A percentile compares a stretch with the other conserved stretches of the same genome.
Evolutionary conservation across 2,329 filamentous ascomycete genomes (phyloP).

Genomic region (Penicillium sp.): DNA sequence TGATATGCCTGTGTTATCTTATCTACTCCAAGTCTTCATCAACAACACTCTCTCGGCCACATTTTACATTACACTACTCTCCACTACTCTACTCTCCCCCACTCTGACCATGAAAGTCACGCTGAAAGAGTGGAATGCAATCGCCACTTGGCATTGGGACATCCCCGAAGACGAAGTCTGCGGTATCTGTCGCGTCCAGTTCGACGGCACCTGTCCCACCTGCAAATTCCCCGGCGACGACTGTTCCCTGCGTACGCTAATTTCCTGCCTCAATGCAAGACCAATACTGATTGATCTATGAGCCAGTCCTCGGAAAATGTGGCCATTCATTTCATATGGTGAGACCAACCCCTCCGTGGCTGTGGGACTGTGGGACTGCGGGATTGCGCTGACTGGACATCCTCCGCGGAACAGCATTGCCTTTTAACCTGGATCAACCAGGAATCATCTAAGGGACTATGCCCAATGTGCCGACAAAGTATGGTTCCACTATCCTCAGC

Average conservation of each 20-base stretch:
- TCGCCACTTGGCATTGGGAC: slow-evolving; percentile 97
- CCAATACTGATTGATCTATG: slow-evolving; percentile 10
- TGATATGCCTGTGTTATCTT: background rate
- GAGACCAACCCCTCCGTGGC: slow-evolving; percentile 21
- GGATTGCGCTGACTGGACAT: slow-evolving; percentile 5
- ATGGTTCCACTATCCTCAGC: slow-evolving; percentile 35
- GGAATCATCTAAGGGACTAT: slow-evolving; percentile 89
- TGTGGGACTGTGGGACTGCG: background rate
- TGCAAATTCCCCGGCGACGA: slow-evolving; percentile 98
- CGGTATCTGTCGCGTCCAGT: slow-evolving; percentile 96
- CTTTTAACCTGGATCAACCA: slow-evolving; percentile 88
- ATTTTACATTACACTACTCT: no score
- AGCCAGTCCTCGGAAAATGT: slow-evolving; percentile 87
- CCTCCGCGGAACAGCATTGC: slow-evolving; percentile 71
- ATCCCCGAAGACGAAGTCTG: slow-evolving; percentile 97
- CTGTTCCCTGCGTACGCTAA: slow-evolving; percentile 78
- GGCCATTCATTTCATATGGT: slow-evolving; percentile 99
- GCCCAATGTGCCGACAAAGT: slow-evolving; percentile 98
- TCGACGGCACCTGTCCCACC: slow-evolving; percentile 95
- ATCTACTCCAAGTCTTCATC: no score
- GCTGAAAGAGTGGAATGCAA: slow-evolving; percentile 89
- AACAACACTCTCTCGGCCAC: no score
- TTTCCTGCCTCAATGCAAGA: slow-evolving; percentile 3
- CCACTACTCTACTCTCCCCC: background rate
- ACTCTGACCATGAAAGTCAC: slow-evolving; percentile 90